Evolutionary conservation across 768 basidiomycete genomes (phyloP), one percentile per base, ranked within the genome.

Genomic region (Rhodotorula toruloides): DNA sequence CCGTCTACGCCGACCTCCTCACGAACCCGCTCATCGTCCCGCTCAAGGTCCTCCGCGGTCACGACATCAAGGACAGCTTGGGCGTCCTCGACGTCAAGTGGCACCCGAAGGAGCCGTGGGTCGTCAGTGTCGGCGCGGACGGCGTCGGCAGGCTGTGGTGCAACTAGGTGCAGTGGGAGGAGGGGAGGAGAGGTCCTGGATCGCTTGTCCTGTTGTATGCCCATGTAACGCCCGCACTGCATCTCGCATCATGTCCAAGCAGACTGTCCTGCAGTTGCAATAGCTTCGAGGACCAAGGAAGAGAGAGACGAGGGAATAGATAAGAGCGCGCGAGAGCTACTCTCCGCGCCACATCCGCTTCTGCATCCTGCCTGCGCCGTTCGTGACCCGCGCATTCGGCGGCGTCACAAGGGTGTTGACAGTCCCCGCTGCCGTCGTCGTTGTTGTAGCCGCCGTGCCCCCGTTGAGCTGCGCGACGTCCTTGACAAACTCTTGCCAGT

Each of bases 21-120:
- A 93, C 90, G 50, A 94, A 99, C 78, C 94, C 96, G 39, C 81
- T 98, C 64, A 97, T 99, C 73, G 94, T 99, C 2, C 96, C 96
- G 27, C 81, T 99, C 74, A 98, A 98, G 79, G 94, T 98, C 58
- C 82, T 99, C 52, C 82, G 89, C 40, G 96, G 93, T n/a, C 96
- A 98, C 77, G 81, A 83, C 50, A 79, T 97, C 59, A 83, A 79
- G 65, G 90, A 93, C 37, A 89, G 88, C 2, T 82, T 98, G 31
- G 96, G 96, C 44, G 93, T 97, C 58, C 81, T 98, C 64, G 89
- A 91, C 75, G 81, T 93, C 63, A 85, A 82, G 76, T 99, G 96
- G 94, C 88, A 87, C 65, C 84, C 81, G 73, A 84, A 84, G 69
- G 87, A 92, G 67, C 92, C 94, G 58, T 98, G 94, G 96, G 82